Conservation (phyloP, 2,329 filamentous ascomycete genomes). For the Trichoderma pleuroti region DNA sequence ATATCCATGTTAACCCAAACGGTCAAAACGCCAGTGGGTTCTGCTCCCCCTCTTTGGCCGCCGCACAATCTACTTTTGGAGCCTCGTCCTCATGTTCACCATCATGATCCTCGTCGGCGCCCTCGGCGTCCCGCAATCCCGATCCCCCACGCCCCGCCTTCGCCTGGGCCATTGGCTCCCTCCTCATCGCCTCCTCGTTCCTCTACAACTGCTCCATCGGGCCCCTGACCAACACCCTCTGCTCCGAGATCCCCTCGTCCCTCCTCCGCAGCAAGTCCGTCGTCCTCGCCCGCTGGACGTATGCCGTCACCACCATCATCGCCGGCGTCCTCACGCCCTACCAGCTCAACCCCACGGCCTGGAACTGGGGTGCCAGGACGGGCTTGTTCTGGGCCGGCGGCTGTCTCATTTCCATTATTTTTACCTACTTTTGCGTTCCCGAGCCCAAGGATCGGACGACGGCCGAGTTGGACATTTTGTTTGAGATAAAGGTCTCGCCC, state of each 20-base stretch:
- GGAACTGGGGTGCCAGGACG: conserved; percentile 46
- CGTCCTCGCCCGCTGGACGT: conserved; percentile 44
- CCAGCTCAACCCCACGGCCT: conserved; percentile 43
- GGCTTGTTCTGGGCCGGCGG: conserved; percentile 48
- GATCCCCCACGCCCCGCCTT: background rate
- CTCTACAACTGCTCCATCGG: conserved; percentile 54
- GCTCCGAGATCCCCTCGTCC: conserved; percentile 52
- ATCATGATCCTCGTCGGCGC: conserved; percentile 42
- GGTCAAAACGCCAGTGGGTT: conserved; percentile 32
- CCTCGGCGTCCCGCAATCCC: conserved; percentile 24
- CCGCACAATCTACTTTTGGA: conserved; percentile 42
- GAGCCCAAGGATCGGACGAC: conserved; percentile 51
- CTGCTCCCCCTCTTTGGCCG: conserved; percentile 43
- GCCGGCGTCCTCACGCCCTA: conserved; percentile 48
- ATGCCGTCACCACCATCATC: conserved; percentile 47
- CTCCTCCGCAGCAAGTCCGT: conserved; percentile 54
- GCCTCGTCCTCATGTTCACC: conserved; percentile 39
- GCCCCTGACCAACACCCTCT: conserved; percentile 49
- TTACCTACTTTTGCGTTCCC: conserved; percentile 49
- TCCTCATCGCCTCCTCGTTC: conserved; percentile 52
- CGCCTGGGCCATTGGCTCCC: conserved; percentile 44
- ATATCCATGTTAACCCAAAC: background rate
- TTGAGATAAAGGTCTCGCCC: conserved; percentile 27
- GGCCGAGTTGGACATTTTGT: conserved; percentile 38
- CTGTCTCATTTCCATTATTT: conserved; percentile 46